Conservation (phyloP, 2,329 filamentous ascomycete genomes). For the Apiospora hydei region DNA sequence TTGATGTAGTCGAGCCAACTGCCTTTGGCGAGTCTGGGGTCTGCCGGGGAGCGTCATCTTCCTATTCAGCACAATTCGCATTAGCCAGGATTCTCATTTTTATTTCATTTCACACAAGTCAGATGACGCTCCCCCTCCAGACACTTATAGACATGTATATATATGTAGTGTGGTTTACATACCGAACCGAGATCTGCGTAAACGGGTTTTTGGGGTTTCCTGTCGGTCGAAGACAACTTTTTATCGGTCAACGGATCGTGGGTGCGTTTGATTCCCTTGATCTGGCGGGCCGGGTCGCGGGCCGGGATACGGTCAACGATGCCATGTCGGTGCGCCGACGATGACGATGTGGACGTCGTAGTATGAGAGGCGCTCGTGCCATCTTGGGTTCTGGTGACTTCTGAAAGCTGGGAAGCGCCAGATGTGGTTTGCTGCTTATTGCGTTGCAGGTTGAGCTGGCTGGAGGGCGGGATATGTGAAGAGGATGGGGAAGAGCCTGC, state of each 20-base stretch:
- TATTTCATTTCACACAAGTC: conserved; percentile 42
- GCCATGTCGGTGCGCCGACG: conserved; percentile 36
- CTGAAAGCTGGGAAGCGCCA: conserved; percentile 52
- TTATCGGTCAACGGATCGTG: conserved; percentile 62
- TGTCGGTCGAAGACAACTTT: conserved; percentile 57
- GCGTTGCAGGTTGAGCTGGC: conserved; percentile 49
- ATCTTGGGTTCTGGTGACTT: conserved; percentile 44
- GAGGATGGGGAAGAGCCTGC: conserved; percentile 58
- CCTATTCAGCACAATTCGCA: conserved; percentile 62
- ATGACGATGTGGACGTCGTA: conserved; percentile 38
- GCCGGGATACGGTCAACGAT: conserved; percentile 56
- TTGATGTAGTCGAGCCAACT: conserved; percentile 73
- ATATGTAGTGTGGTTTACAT: conserved; percentile 59
- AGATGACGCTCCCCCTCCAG: conserved; percentile 68
- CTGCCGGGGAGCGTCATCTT: conserved; percentile 81
- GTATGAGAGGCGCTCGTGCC: conserved; percentile 44
- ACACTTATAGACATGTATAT: conserved; percentile 38
- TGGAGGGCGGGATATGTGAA: conserved; percentile 40
- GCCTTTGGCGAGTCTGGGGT: conserved; percentile 80
- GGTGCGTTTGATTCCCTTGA: conserved; percentile 65
- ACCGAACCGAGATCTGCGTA: conserved; percentile 72
- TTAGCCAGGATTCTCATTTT: conserved; percentile 58
- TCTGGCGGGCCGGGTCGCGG: conserved; percentile 62
- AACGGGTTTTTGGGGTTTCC: conserved; percentile 65
- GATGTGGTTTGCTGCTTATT: conserved; percentile 61